Evolutionary conservation across 345 rosid genomes (phyloP).

Genomic region (Gossypium rotundifolium): DNA sequence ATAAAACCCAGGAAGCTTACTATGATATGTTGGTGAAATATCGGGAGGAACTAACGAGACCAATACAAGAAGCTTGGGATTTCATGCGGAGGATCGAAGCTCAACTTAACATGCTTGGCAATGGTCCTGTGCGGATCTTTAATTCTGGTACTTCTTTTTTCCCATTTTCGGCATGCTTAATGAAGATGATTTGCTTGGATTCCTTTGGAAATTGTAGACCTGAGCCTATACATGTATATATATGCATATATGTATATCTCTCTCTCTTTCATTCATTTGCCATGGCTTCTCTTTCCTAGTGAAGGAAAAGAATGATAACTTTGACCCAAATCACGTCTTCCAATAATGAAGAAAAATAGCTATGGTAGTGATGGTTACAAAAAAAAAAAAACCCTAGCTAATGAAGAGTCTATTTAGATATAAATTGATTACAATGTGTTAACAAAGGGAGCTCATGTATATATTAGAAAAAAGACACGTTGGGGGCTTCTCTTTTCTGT

Average conservation of each 20-base stretch:
- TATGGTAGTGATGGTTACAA: too few species aligned
- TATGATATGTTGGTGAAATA: slow-evolving; percentile 93
- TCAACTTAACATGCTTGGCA: slow-evolving; percentile 71
- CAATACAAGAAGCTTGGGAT: slow-evolving; percentile 96
- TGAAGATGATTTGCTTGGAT: neutral
- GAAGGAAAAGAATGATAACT: neutral
- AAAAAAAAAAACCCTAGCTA: neutral
- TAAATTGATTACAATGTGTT: neutral
- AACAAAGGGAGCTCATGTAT: neutral
- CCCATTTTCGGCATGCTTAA: neutral
- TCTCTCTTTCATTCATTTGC: slow-evolving; percentile 9
- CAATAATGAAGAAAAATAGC: slow-evolving; percentile 1
- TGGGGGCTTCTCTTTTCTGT: neutral
- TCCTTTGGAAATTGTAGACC: slow-evolving; percentile 15
- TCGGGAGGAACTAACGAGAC: slow-evolving; percentile 86
- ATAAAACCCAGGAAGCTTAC: slow-evolving; percentile 72
- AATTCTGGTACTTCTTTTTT: slow-evolving; percentile 52
- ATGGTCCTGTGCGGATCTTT: slow-evolving; percentile 66
- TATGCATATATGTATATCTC: neutral
- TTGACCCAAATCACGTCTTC: slow-evolving; percentile 19
- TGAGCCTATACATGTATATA: neutral
- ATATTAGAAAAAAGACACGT: neutral
- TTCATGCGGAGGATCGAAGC: slow-evolving; percentile 95
- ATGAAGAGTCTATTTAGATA: neutral
- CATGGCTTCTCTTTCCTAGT: slow-evolving; percentile 8